phyloP scores from a whole-genome alignment of 768 basidiomycete species.

The Boletus sp. region DNA sequence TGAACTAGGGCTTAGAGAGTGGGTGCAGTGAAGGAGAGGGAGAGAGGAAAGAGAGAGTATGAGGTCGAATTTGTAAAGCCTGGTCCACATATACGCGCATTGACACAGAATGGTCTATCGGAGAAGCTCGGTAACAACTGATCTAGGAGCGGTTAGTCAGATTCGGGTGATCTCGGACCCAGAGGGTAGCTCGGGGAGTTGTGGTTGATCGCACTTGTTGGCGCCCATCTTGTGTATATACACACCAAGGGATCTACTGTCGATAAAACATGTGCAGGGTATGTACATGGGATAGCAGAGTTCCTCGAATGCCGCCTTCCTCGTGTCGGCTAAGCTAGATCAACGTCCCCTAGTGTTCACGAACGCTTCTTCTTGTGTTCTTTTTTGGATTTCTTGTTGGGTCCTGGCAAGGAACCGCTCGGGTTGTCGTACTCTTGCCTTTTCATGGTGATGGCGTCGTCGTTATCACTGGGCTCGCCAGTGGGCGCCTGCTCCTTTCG shows the following conservation, averaged over 20 bases:
- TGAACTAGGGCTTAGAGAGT: too few species aligned
- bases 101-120: too few species aligned
- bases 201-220: background rate
- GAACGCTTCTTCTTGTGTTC: constrained; percentile 1
- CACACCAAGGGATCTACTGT: background rate
- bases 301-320: background rate
- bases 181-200: background rate
- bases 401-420: background rate
- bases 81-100: too few species aligned
- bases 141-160: too few species aligned
- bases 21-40: too few species aligned
- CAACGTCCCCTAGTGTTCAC: background rate
- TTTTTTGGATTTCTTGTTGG: constrained; percentile 8
- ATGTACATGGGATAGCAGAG: constrained; percentile 10
- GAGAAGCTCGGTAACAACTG: too few species aligned
- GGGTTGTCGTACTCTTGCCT: background rate
- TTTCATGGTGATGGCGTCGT: background rate
- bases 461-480: background rate
- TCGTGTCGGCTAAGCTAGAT: background rate
- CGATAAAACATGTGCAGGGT: constrained; percentile 1
- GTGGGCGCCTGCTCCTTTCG: constrained; percentile 8
- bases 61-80: too few species aligned
- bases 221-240: background rate
- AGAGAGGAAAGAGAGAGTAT: too few species aligned
- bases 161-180: too few species aligned